These are phyloP conservation scores for Sanghuangporus baumii DNA, from an alignment of 1,284 basidiomycete genomes.

Conservation along the genomic window DNA sequence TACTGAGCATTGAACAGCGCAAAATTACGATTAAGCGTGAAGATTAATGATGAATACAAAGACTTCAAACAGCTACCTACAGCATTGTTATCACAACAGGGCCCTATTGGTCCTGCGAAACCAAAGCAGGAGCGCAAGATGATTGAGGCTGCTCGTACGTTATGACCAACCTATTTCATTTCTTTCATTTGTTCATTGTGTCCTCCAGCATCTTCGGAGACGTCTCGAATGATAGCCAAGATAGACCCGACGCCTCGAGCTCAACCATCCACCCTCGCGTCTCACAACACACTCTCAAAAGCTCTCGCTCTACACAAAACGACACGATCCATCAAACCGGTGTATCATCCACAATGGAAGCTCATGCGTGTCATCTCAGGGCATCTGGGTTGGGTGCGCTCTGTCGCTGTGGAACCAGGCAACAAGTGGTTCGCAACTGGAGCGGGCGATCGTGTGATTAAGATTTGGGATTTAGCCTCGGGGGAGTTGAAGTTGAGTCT, in stretches of 20 bases:
- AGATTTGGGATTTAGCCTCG: slow-evolving; percentile 98
- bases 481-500: slow-evolving; percentile 93
- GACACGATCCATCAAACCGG: slow-evolving; percentile 87
- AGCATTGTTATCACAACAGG: slow-evolving; percentile 77
- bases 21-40: slow-evolving; percentile 60
- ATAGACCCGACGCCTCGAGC: slow-evolving; percentile 64
- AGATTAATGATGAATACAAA: slow-evolving; percentile 84
- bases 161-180: background rate
- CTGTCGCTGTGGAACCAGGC: slow-evolving; percentile 92
- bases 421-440: slow-evolving; percentile 99
- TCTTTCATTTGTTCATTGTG: slow-evolving; percentile 8
- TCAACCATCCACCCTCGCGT: slow-evolving; percentile 61
- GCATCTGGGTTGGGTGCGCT: slow-evolving; percentile 97
- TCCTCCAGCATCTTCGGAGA: slow-evolving; percentile 38
- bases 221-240: slow-evolving; percentile 57
- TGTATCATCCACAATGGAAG: slow-evolving; percentile 95
- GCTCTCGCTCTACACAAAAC: slow-evolving; percentile 89
- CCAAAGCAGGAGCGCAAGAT: slow-evolving; percentile 60
- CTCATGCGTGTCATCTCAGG: slow-evolving; percentile 95
- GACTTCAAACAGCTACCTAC: slow-evolving; percentile 84
- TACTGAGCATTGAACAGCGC: slow-evolving; percentile 37
- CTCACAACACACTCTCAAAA: slow-evolving; percentile 66
- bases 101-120: slow-evolving; percentile 70
- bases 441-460: slow-evolving; percentile 96
- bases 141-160: slow-evolving; percentile 68